These are phyloP conservation scores for Gaeumannomyces tritici DNA, from an alignment of 2,329 filamentous ascomycete species.

Conservation along the genomic window DNA sequence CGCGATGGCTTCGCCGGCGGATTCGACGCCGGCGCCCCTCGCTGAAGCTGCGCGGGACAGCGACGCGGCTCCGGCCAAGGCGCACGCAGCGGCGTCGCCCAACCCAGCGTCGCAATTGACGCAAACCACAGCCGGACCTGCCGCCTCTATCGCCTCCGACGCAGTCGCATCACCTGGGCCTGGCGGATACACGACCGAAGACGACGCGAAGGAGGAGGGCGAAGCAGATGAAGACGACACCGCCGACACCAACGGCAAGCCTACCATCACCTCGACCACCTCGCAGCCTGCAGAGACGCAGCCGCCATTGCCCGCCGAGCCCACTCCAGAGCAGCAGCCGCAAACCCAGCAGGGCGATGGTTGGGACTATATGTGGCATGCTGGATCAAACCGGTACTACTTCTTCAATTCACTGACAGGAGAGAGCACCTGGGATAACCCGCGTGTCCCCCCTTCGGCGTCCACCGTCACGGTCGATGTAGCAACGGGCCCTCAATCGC, in stretches of 20 bases:
- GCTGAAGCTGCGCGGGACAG: constrained; percentile 4
- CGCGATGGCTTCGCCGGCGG: constrained; percentile 16
- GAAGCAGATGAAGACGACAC: neutral
- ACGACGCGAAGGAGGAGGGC: neutral
- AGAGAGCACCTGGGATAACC: constrained; percentile 75
- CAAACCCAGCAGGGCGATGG: constrained; percentile 54
- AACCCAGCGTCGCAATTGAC: neutral
- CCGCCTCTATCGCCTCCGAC: neutral
- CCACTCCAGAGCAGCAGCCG: constrained; percentile 13
- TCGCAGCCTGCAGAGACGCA: constrained; percentile 2
- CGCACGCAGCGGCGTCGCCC: neutral
- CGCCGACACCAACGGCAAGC: neutral
- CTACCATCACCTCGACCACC: neutral
- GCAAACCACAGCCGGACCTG: neutral
- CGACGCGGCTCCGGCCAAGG: neutral
- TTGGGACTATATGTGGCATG: constrained; percentile 74
- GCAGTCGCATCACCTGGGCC: neutral
- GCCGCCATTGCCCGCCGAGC: constrained; percentile 16
- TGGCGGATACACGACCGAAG: neutral
- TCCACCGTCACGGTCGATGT: constrained; percentile 13
- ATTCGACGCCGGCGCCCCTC: constrained; percentile 13
- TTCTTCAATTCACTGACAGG: constrained; percentile 76
- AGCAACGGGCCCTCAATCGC: neutral
- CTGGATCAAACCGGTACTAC: constrained; percentile 58
- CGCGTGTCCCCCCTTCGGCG: constrained; percentile 49